Conservation (phyloP, 2,329 filamentous ascomycete species). For the Epichloe sp. region DNA sequence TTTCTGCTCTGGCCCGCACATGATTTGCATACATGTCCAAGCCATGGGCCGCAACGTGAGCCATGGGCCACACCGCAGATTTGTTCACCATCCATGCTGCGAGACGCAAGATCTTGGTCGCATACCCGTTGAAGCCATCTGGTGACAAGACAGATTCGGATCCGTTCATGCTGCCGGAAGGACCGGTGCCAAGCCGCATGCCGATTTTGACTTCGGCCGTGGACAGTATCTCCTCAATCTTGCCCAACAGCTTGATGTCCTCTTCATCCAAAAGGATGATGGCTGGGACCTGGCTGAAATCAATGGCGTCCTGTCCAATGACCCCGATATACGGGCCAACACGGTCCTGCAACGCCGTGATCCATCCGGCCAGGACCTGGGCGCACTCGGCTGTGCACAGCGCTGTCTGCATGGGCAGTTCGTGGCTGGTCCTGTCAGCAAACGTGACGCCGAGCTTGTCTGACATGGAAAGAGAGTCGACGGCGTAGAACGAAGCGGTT, state of each 20-base stretch:
- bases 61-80: slow-evolving; percentile 77
- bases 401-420: slow-evolving; percentile 79
- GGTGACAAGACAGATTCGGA: slow-evolving; percentile 40
- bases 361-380: slow-evolving; percentile 89
- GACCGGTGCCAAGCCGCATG: slow-evolving; percentile 9
- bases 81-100: slow-evolving; percentile 81
- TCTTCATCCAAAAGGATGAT: slow-evolving; percentile 89
- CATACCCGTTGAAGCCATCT: slow-evolving; percentile 59
- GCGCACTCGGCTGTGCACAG: slow-evolving; percentile 91
- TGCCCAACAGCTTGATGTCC: slow-evolving; percentile 71
- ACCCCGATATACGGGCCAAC: slow-evolving; percentile 84
- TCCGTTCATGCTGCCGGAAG: slow-evolving; percentile 33
- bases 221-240: slow-evolving; percentile 66
- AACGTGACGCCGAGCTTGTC: slow-evolving; percentile 78
- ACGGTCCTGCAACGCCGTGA: slow-evolving; percentile 82
- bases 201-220: slow-evolving; percentile 72
- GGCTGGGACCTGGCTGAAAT: slow-evolving; percentile 66
- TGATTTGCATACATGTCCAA: slow-evolving; percentile 41
- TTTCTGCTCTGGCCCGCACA: slow-evolving; percentile 38
- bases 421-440: slow-evolving; percentile 68
- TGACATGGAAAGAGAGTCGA: slow-evolving; percentile 79
- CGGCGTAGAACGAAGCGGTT: slow-evolving; percentile 91
- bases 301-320: slow-evolving; percentile 69
- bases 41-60: slow-evolving; percentile 40
- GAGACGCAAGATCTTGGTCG: slow-evolving; percentile 69